Base-by-base conservation (phyloP, 1,284 basidiomycete species). In the Puccinia coronata region DNA sequence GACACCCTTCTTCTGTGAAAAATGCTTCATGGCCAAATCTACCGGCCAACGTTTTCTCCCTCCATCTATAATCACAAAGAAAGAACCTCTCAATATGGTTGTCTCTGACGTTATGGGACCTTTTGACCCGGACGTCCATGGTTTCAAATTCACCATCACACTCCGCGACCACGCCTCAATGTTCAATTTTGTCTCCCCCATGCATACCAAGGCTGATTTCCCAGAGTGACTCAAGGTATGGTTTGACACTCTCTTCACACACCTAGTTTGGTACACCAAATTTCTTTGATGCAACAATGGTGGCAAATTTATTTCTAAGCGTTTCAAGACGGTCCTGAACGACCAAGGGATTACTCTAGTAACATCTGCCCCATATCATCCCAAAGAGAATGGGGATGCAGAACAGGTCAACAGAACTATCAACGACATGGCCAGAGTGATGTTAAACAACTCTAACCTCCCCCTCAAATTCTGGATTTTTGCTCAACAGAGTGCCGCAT, bases 1-100 rank as follows among this genome's bases (percentile, higher is more conserved):
- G 72, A n/a, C 57, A 25, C 23, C 51, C 4, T 74, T 74, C 53
- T 59, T 57, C 23, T 74, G 69, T 72, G 69, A 72, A 51, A 9
- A 53, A 3, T 72, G 41, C 34, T 43, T 41, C 8, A 31, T 25
- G 34, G 8, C 28, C 9, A 73, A 73, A 36, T 5, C 2, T 3
- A 57, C 51, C 57, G 20, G 39, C 49, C 12, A 73, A 55, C 34
- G 5, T 12, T 39, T 55, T 12, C 51, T 73, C 3, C 36, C 28
- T 14, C 11, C 14, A 11, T 73, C 47, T 4, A 20, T 23, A 1
- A n/a, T 73, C 12, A 34, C 71, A 34, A 55, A 55, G 23, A 16
- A 73, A 2, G n/a, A 57, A 20, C 12, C 25, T 16, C 71, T 73
- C 4, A 34, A 73, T 12, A n/a, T 73, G 9, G 23, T 53, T 8